Base-by-base conservation (phyloP, 129 eudicot genomes). In the Heracleum sosnowskyi region DNA sequence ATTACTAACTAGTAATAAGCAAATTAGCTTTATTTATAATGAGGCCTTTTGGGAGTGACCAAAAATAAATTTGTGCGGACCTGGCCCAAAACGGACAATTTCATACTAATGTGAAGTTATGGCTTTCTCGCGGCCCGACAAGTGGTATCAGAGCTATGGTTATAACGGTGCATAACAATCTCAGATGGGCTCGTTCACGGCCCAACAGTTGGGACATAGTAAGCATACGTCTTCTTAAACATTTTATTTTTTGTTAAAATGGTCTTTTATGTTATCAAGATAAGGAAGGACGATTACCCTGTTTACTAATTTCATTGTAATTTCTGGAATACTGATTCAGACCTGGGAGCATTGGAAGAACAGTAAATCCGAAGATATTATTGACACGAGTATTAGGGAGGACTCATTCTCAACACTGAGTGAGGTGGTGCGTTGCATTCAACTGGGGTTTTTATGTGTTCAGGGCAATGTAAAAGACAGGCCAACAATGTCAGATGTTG, bases 401-500 rank as follows among this genome's bases (percentile, higher is more conserved):
- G 68, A 79, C 73, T 64, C 81, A 29, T 53, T 53, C 26, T 53
- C 62, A 28, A 22, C 62, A 53, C 34, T 15, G 26, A 28, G 72
- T 4, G 85, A 88, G 63, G 78, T 81, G 62, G 62, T 73, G 63
- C 29, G 57, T 42, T 83, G 86, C 73, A 78, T 87, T 37, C 89
- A 85, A 77, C 22, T 49, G 28, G 86, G 87, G 60, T 79, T 87
- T 13, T 76, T 87, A 29, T 82, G 91, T 73, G 91, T 82, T 80
- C 88, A 85, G 76, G 86, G 85, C 12, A 73, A 84, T 49, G 77
- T 76, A 55, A 51, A 10, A 2, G 85, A 82, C 33, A 82, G 91
- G 66, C 91, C 91, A 29, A 47, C 85, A 18, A 88, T 88, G 85
- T 78, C 84, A 16, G 76, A 75, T 33, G 86, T 78, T 1, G 36